These are phyloP conservation scores for Solanum arcanum DNA, from an alignment of 257 asterid genomes.

Conservation along the genomic window DNA sequence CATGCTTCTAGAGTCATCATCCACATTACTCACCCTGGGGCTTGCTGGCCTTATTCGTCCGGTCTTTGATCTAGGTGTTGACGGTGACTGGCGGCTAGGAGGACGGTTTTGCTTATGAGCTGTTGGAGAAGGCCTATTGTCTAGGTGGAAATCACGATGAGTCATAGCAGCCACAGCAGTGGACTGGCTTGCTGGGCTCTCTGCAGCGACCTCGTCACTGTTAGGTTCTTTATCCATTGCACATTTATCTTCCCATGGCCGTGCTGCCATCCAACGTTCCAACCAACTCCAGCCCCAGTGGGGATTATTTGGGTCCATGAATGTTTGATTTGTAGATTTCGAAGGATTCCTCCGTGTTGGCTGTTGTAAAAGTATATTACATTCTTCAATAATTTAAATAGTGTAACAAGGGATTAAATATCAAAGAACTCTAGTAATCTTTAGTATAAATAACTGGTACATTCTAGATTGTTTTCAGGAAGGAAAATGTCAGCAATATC, in stretches of 20 bases:
- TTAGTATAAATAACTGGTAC: background rate
- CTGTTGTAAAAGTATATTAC: background rate
- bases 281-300: slow-evolving; percentile 93
- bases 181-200: slow-evolving; percentile 16
- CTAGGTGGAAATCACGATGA: slow-evolving; percentile 1
- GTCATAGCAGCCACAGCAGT: slow-evolving; percentile 6
- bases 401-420: background rate
- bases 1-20: slow-evolving; percentile 63
- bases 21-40: slow-evolving; percentile 25
- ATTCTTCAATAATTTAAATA: background rate
- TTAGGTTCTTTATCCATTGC: slow-evolving; percentile 34
- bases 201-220: slow-evolving; percentile 18
- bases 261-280: slow-evolving; percentile 78
- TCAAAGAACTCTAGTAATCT: background rate
- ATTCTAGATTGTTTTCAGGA: background rate
- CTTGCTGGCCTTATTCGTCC: slow-evolving; percentile 22
- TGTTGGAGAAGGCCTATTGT: slow-evolving; percentile 24
- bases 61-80: slow-evolving; percentile 46
- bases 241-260: slow-evolving; percentile 52
- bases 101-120: slow-evolving; percentile 27
- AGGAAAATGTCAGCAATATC: background rate
- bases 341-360: slow-evolving; percentile 42
- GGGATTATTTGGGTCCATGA: slow-evolving; percentile 62
- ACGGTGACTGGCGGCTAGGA: slow-evolving; percentile 48
- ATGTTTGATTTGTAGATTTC: slow-evolving; percentile 40